A percentile compares a stretch with the other conserved stretches of the same genome.
These are phyloP conservation scores for Ulmus americana DNA, from an alignment of 331 rosid species.

Conservation along the genomic window DNA sequence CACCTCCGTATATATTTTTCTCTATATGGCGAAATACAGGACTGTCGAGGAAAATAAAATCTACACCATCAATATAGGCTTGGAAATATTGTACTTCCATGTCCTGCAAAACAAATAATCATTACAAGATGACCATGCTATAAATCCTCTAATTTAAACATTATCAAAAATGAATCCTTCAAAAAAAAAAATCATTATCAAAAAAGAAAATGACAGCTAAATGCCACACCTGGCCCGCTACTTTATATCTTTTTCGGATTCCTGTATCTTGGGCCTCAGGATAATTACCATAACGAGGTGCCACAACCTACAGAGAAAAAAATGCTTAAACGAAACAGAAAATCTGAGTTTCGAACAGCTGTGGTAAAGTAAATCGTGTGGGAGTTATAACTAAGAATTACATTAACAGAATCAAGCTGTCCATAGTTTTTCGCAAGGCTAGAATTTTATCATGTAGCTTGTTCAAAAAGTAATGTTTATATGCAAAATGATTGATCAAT, in stretches of 20 bases:
- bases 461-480: not conserved
- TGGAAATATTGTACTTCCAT: constrained; percentile 72
- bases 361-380: not conserved
- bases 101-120: constrained; percentile 51
- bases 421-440: not conserved
- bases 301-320: constrained; percentile 55
- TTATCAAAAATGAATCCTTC: constrained; percentile 2
- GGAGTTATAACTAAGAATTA: not conserved
- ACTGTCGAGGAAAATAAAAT: constrained; percentile 69
- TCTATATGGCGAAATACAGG: constrained; percentile 45
- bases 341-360: not conserved
- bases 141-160: constrained; percentile 5
- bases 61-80: constrained; percentile 77
- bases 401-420: not conserved
- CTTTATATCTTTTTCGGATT: constrained; percentile 56
- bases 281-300: constrained; percentile 64
- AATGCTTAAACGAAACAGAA: constrained; percentile 14
- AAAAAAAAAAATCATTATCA: not conserved
- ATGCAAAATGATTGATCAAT: not conserved
- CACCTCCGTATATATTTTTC: constrained; percentile 62
- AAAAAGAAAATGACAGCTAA: constrained; percentile 14
- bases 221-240: constrained; percentile 69
- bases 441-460: not conserved
- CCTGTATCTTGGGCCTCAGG: constrained; percentile 54
- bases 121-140: constrained; percentile 20